A percentile compares a stretch with the other conserved stretches of the same genome.
phyloP scores from a whole-genome alignment of 2,329 filamentous ascomycete genomes.

The Venturia effusa region DNA sequence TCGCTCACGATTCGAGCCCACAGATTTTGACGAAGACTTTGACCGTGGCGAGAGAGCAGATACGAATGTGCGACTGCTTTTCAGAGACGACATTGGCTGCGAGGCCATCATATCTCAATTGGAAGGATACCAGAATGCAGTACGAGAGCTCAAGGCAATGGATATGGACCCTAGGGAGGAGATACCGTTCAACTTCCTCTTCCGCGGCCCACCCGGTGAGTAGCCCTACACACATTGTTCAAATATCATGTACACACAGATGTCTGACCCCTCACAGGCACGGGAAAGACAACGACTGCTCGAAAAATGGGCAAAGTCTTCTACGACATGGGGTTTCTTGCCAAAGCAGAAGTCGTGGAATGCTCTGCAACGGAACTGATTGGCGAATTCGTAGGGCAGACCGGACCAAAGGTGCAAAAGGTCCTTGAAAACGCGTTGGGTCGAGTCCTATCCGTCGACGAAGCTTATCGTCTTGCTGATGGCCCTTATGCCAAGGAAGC shows the following conservation, averaged over 20 bases:
- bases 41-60: slow-evolving; percentile 38
- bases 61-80: slow-evolving; percentile 43
- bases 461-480: slow-evolving; percentile 55
- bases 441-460: slow-evolving; percentile 59
- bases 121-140: slow-evolving; percentile 43
- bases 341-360: slow-evolving; percentile 49
- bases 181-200: slow-evolving; percentile 59
- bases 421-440: slow-evolving; percentile 53
- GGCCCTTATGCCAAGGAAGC: slow-evolving; percentile 47
- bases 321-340: slow-evolving; percentile 62
- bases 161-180: slow-evolving; percentile 45
- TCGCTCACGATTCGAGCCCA: slow-evolving; percentile 28
- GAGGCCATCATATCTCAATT: slow-evolving; percentile 44
- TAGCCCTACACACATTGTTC: not conserved
- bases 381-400: slow-evolving; percentile 58
- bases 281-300: slow-evolving; percentile 64
- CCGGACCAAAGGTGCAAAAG: slow-evolving; percentile 53
- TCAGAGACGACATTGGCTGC: slow-evolving; percentile 48
- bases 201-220: slow-evolving; percentile 53
- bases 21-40: slow-evolving; percentile 51
- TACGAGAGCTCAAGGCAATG: slow-evolving; percentile 38
- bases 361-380: slow-evolving; percentile 59
- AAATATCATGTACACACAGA: not conserved
- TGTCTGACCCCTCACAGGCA: slow-evolving; percentile 31
- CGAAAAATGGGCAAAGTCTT: slow-evolving; percentile 65